Percentiles rank a stretch among this genome's conserved stretches.
Conservation (phyloP, 2,329 filamentous ascomycete genomes). For the Hypomyces rosellus region DNA sequence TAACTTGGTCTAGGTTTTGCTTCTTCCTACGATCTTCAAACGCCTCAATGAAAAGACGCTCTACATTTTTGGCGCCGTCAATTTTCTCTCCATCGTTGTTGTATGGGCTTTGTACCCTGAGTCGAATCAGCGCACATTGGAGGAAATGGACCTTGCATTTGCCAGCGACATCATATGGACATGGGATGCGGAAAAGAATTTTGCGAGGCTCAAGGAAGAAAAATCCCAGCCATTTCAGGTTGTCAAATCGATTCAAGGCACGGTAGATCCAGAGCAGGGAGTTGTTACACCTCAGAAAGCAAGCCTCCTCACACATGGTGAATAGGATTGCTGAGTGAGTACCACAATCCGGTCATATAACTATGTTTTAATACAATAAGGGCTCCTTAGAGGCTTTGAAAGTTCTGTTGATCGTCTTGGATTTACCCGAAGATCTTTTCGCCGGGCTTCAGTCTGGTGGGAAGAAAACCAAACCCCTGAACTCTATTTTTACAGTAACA, state of each 20-base stretch:
- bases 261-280: slow-evolving; percentile 18
- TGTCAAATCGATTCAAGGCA: slow-evolving; percentile 7
- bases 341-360: too few species aligned
- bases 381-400: too few species aligned
- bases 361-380: too few species aligned
- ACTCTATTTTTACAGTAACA: too few species aligned
- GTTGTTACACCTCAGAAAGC: neutral
- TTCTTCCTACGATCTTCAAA: slow-evolving; percentile 56
- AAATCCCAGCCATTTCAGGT: slow-evolving; percentile 39
- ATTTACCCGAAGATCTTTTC: too few species aligned
- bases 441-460: too few species aligned
- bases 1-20: slow-evolving; percentile 28
- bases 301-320: too few species aligned
- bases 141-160: slow-evolving; percentile 71
- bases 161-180: slow-evolving; percentile 60
- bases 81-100: slow-evolving; percentile 59
- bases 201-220: slow-evolving; percentile 54
- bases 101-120: slow-evolving; percentile 71
- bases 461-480: too few species aligned
- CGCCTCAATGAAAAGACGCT: slow-evolving; percentile 63
- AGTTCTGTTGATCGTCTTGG: too few species aligned
- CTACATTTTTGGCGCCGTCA: slow-evolving; percentile 66
- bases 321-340: too few species aligned
- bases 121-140: slow-evolving; percentile 65
- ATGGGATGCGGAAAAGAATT: slow-evolving; percentile 64